phyloP scores from a whole-genome alignment of 1,139 yeast species.

The Pichiaceae sp. region DNA sequence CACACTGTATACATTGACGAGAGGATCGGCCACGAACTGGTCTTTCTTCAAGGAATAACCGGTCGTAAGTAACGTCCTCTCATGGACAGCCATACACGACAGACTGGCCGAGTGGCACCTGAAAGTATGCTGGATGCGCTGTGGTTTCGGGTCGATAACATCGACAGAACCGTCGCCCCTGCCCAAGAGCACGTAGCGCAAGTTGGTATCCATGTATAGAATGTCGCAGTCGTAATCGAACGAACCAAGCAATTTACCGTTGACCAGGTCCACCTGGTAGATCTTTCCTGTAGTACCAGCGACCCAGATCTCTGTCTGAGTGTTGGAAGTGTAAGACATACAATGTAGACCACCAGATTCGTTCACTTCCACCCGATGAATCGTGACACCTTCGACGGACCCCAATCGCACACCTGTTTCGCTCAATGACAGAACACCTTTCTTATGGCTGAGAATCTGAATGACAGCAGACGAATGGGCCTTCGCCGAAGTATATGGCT shows the following conservation, averaged over 20 bases:
- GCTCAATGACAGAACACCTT: constrained; percentile 54
- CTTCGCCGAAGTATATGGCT: constrained; percentile 44
- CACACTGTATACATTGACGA: constrained; percentile 76
- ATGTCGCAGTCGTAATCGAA: constrained; percentile 33
- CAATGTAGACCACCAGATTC: constrained; percentile 11
- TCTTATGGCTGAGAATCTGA: constrained; percentile 44
- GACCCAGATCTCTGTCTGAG: constrained; percentile 32
- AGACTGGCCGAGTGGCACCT: constrained; percentile 69
- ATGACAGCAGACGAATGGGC: constrained; percentile 38
- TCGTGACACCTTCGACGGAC: constrained; percentile 47
- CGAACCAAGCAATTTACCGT: constrained; percentile 33
- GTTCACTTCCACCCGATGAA: constrained; percentile 30
- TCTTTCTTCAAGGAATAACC: constrained; percentile 63
- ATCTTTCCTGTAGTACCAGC: constrained; percentile 38
- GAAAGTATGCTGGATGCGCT: constrained; percentile 48
- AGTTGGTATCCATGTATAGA: constrained; percentile 30
- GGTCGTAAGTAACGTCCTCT: constrained; percentile 71
- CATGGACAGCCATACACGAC: constrained; percentile 72
- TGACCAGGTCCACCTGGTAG: constrained; percentile 53
- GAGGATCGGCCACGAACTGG: constrained; percentile 58
- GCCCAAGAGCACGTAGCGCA: constrained; percentile 52
- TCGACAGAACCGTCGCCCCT: constrained; percentile 63
- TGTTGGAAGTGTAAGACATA: constrained; percentile 28
- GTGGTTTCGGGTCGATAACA: constrained; percentile 61
- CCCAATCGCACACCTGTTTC: constrained; percentile 44